These are phyloP conservation scores for Aaosphaeria arxii DNA, from an alignment of 2,329 filamentous ascomycete genomes.

Conservation along the genomic window DNA sequence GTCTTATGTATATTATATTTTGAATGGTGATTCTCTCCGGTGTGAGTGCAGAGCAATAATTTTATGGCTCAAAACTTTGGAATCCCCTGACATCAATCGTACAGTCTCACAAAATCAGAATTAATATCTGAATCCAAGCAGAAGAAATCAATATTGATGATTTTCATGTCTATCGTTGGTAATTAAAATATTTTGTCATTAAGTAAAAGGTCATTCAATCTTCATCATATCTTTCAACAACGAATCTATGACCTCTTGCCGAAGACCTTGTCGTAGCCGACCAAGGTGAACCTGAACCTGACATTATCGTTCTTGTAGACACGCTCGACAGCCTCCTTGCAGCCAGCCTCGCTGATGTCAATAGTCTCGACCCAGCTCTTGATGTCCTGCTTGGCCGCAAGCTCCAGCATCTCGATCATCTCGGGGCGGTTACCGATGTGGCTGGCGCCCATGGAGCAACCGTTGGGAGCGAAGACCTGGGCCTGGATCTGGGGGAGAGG, in stretches of 20 bases:
- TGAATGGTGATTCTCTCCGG: background rate
- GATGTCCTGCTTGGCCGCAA: constrained; percentile 50
- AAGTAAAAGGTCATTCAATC: too few species aligned
- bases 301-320: constrained; percentile 68
- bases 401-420: constrained; percentile 51
- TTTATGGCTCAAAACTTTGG: too few species aligned
- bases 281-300: constrained; percentile 68
- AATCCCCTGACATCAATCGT: too few species aligned
- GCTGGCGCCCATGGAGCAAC: constrained; percentile 53
- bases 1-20: background rate
- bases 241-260: constrained; percentile 41
- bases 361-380: constrained; percentile 62
- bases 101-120: too few species aligned
- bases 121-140: too few species aligned
- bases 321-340: constrained; percentile 66
- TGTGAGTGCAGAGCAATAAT: background rate
- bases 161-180: too few species aligned
- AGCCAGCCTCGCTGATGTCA: constrained; percentile 67
- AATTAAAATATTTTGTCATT: too few species aligned
- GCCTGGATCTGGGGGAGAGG: constrained; percentile 68
- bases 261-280: constrained; percentile 66
- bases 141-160: too few species aligned
- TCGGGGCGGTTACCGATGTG: constrained; percentile 51
- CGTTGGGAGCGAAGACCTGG: constrained; percentile 73
- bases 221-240: background rate